A percentile compares a stretch with the other conserved stretches of the same genome.
phyloP scores from a whole-genome alignment of 371 early-diverging fungal species.

The Smittium culicis region DNA sequence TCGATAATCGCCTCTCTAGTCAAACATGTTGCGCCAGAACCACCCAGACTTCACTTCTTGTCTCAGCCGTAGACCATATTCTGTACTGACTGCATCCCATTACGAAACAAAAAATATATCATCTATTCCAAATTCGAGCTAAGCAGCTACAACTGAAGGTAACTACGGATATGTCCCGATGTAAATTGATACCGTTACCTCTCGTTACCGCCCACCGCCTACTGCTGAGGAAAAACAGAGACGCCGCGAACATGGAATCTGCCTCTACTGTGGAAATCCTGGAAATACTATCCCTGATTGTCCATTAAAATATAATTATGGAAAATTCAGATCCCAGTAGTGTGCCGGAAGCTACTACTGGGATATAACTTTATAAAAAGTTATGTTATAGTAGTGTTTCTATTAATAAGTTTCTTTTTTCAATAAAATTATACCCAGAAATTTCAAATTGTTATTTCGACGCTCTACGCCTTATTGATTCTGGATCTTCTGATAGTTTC shows the following conservation, averaged over 20 bases:
- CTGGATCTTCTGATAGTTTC: neutral
- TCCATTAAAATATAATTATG: neutral
- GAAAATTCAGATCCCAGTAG: slow-evolving; percentile 1
- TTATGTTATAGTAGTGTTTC: neutral
- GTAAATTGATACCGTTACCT: neutral
- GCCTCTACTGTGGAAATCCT: slow-evolving; percentile 1
- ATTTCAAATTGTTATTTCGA: neutral
- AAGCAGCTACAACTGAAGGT: neutral
- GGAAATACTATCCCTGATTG: neutral
- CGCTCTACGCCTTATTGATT: neutral
- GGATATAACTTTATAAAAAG: neutral
- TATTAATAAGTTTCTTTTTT: slow-evolving; percentile 2
- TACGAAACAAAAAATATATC: neutral
- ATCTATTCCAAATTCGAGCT: neutral
- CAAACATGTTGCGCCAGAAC: neutral
- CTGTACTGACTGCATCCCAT: neutral
- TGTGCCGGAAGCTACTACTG: slow-evolving; percentile 6
- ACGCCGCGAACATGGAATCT: neutral
- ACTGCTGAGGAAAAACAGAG: slow-evolving; percentile 3
- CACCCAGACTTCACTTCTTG: neutral
- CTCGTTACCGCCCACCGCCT: neutral
- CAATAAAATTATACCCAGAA: neutral
- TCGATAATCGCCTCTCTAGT: slow-evolving; percentile 6
- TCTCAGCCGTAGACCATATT: neutral
- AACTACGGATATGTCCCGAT: neutral